Evolutionary conservation across 2,329 filamentous ascomycete species (phyloP), one percentile per base, ranked within the genome.

Genomic region (Trichoderma sp.): DNA sequence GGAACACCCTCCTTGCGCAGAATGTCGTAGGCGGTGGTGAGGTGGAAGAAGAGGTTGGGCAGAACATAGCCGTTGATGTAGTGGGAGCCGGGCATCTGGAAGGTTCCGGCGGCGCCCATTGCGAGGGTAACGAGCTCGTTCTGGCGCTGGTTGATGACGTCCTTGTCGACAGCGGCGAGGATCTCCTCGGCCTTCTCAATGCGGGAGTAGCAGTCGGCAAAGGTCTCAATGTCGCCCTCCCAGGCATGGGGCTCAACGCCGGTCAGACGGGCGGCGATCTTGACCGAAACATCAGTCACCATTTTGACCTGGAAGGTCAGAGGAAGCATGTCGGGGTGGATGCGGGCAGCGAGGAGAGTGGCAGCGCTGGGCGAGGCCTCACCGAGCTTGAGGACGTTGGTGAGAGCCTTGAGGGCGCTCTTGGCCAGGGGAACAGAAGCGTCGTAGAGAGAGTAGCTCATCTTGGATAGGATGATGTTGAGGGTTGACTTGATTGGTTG

Each of bases 11-110:
- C 83, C 73, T 82, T 84, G 69, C 89, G 81, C 74, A 91, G 73
- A 66, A 91, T 86, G 25, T 77, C 80, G 78, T 91, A 91, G 10
- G 86, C 81, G 13, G 82, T 88, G 3, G 77, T 82, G 15, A 86
- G 71, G 74, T 91, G 89, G 77, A 91, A 92, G 79, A 82, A 89
- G 71, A 90, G 77, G 73, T 90, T 89, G 25, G 89, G 87, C 52
- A 88, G 66, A 4, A 78, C 81, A 75, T 83, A 87, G 3, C 77
- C 77, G 48, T 77, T 73, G 25, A 86, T 73, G 73, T 86, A 90
- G 2, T 79, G 76, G 54, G 71, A 34, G 57, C 71, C 74, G 39
- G 71, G 67, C 58, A 78, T 64, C 48, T 73, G 42, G 35, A 68
- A 73, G n/a, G 61, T 70, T 68, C 74, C 76, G 39, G 70, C 70